Evolutionary conservation across 257 asterid species (phyloP), one percentile per base, ranked within the genome.

Genomic region (Solanum dulcamara): DNA sequence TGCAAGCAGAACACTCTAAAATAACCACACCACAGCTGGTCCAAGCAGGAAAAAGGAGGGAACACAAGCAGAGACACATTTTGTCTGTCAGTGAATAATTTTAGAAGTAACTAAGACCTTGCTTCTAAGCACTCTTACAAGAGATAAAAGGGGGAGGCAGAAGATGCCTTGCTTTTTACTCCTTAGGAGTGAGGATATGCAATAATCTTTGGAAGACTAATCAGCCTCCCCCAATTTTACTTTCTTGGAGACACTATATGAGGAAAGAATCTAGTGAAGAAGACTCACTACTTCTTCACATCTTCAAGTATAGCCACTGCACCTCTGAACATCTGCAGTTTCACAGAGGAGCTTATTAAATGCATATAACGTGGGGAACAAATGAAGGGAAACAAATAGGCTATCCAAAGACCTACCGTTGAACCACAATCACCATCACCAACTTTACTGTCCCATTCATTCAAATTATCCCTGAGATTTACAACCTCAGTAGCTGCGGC

Each of bases 341-440:
- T 87, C 35, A 81, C 77, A 89, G 42, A 85, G 30, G 53, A 42
- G 62, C 84, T 67, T 67, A 75, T 40, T 50, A 74, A 55, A 50
- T 32, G 62, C 85, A 62, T 67, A 5, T 85, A 30, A 35, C 33
- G 38, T 28, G 84, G 72, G 82, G 24, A 81, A 46, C 72, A 86
- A 84, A 35, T 62, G 32, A 22, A 46, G 84, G 26, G 17, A 88
- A 81, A 80, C n/a, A 51, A 74, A 46, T 37, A 85, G 79, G 86
- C 44, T 62, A 17, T 84, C 38, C 72, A 50, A 85, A 81, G 68
- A 91, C 98, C 88, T 90, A 97, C 99, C 4, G 99, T 97, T 88
- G 99, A 93, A 62, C 99, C 99, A 86, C 99, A 95, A 86, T 97
- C 99, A 83, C 99, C 99, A 90, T 97, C 99, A 82, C 99, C 99